Base-by-base conservation (phyloP, 257 asterid species). In the Apocynum venetum region DNA sequence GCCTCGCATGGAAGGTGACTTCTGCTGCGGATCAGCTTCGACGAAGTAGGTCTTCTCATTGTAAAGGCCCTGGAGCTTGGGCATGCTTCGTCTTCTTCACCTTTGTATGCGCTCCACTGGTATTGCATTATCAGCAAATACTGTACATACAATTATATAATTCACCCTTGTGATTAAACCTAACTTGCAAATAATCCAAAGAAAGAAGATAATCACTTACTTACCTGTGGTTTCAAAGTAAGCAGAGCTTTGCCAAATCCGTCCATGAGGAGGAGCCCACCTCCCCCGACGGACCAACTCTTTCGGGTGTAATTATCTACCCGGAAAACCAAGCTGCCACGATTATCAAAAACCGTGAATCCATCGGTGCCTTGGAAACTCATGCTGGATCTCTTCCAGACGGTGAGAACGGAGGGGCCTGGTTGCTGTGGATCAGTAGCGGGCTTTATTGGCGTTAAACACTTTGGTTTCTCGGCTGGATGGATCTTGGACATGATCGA, bases 331-430 rank as follows among this genome's bases (percentile, higher is more conserved):
- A 85, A 70, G 6, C 51, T 76, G 13, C 89, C 87, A 0, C 40
- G 80, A n/a, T 76, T 64, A 57, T 83, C 79, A 52, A 83, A 85
- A 19, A 80, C 89, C 25, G 85, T 83, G 75, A 85, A 85, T 12
- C 89, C 89, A 70, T 85, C 89, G 7, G 87, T 85, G 10, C 87
- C 89, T 25, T 80, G 87, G 59, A 85, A 85, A 78, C 83, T 83
- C 82, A 85, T 80, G 73, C 83, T 85, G 63, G 89, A 85, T 80
- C 79, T 78, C 78, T 85, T 85, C 89, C 86, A 85, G 13, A 83
- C 86, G 0, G 89, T 85, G 56, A 85, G 83, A 2, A 78, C 59
- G 8, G 78, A 38, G 8, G 84, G 69, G 47, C 36, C 55, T 1
- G 40, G 60, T 8, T 3, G 8, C 4, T 2, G 61, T 55, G 15